Evolutionary conservation across 2,329 filamentous ascomycete genomes (phyloP).

Genomic region (Calycina herbarum): DNA sequence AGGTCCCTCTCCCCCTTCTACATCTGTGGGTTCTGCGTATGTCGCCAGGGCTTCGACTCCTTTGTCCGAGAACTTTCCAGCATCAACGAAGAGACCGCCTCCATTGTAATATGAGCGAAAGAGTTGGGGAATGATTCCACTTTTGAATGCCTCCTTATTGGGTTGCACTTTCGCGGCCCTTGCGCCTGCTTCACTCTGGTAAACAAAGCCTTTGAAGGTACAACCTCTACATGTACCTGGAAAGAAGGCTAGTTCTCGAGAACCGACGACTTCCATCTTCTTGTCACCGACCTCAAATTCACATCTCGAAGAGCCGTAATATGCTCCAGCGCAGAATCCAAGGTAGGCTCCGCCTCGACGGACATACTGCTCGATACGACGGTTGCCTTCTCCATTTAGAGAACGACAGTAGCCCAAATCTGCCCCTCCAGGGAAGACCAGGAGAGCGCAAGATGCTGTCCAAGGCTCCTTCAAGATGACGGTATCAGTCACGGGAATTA

Average conservation of each 20-base stretch:
- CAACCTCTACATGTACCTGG: constrained; percentile 82
- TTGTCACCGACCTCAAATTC: constrained; percentile 90
- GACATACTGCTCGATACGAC: constrained; percentile 80
- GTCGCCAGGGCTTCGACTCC: constrained; percentile 81
- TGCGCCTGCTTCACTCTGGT: constrained; percentile 83
- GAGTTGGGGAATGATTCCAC: constrained; percentile 54
- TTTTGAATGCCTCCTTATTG: constrained; percentile 56
- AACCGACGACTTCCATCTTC: constrained; percentile 79
- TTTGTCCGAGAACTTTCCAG: constrained; percentile 56
- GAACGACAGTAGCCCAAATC: constrained; percentile 87
- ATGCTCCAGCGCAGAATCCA: constrained; percentile 91
- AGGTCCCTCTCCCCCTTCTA: constrained; percentile 73
- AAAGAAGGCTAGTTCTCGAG: constrained; percentile 84
- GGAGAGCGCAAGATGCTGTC: constrained; percentile 79
- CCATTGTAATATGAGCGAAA: constrained; percentile 91
- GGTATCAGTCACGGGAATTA: constrained; percentile 78
- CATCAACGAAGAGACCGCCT: constrained; percentile 88
- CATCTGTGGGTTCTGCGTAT: constrained; percentile 72
- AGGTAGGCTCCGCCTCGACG: constrained; percentile 82
- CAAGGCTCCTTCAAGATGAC: constrained; percentile 89
- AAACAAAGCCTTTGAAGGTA: constrained; percentile 87
- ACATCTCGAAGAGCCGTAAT: constrained; percentile 78
- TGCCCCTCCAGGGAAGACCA: constrained; percentile 93
- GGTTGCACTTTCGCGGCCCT: constrained; percentile 69
- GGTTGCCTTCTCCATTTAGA: constrained; percentile 85